Conservation (phyloP, 2,329 filamentous ascomycete genomes). For the Thermomyces lanuginosus region DNA sequence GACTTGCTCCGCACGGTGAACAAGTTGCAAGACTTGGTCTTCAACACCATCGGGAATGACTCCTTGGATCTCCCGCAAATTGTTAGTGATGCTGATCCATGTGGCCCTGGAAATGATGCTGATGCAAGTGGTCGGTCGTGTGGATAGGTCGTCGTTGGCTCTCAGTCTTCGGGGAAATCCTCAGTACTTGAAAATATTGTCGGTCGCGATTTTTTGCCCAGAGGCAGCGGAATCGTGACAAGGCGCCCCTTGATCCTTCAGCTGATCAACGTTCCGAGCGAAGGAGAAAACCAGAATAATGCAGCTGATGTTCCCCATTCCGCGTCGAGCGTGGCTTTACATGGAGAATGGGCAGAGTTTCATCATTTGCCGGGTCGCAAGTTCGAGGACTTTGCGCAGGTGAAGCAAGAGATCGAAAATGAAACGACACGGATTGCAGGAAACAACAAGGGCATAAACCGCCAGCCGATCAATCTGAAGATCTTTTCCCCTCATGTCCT, state of each 20-base stretch:
- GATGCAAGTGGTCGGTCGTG: background rate
- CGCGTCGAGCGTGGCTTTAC: constrained; percentile 52
- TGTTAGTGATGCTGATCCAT: constrained; percentile 40
- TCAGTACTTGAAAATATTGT: constrained; percentile 98
- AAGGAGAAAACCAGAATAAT: constrained; percentile 52
- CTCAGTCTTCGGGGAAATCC: constrained; percentile 95
- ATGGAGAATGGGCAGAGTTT: constrained; percentile 81
- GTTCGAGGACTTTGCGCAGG: constrained; percentile 81
- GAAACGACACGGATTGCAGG: constrained; percentile 90
- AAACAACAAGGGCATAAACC: constrained; percentile 95
- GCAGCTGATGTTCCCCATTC: constrained; percentile 56
- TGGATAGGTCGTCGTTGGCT: constrained; percentile 82
- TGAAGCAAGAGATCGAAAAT: constrained; percentile 92
- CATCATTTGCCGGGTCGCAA: constrained; percentile 80
- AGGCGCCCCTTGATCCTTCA: constrained; percentile 87
- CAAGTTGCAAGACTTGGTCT: constrained; percentile 94
- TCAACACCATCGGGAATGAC: constrained; percentile 99
- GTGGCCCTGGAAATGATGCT: background rate
- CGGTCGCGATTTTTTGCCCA: constrained; percentile 87
- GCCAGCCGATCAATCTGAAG: constrained; percentile 94
- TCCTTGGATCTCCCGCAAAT: constrained; percentile 95
- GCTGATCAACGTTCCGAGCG: constrained; percentile 83
- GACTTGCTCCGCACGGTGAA: constrained; percentile 92
- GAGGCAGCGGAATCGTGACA: constrained; percentile 93
- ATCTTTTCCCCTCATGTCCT: constrained; percentile 95